These are phyloP conservation scores for Solanum hybrid DNA, from an alignment of 305 asterid species.

Conservation along the genomic window DNA sequence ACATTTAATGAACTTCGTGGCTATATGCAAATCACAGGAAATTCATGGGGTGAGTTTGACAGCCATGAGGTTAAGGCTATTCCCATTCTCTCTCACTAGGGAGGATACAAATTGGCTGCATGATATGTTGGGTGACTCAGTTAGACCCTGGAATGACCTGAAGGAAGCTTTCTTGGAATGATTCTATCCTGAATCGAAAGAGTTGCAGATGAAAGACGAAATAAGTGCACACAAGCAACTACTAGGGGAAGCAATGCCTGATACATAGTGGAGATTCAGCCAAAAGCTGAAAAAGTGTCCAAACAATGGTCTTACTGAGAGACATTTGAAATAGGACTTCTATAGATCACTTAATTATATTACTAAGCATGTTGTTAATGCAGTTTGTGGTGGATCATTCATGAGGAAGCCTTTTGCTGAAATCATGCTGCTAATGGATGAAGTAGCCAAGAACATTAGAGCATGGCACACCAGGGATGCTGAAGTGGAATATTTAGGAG, in stretches of 20 bases:
- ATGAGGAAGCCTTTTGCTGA: neutral
- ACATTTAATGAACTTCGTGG: neutral
- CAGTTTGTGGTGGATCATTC: neutral
- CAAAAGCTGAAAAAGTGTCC: neutral
- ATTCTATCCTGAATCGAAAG: neutral
- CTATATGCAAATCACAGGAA: neutral
- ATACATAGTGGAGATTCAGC: neutral
- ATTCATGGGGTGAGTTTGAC: neutral
- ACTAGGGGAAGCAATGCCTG: neutral
- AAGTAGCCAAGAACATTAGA: neutral
- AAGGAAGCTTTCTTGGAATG: neutral
- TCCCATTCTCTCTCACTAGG: neutral
- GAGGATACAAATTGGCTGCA: neutral
- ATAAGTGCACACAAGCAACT: neutral
- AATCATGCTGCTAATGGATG: neutral
- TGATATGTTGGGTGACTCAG: neutral
- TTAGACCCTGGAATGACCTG: neutral
- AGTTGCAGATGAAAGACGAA: neutral
- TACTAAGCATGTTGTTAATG: neutral
- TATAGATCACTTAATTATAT: neutral
- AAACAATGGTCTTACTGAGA: neutral
- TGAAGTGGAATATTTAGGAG: neutral
- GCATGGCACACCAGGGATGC: neutral
- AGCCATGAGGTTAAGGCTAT: neutral
- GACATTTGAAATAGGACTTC: neutral